Evolutionary conservation across 208 protist species (phyloP), one percentile per base, ranked within the genome.

Genomic region (Leishmania arabica): DNA sequence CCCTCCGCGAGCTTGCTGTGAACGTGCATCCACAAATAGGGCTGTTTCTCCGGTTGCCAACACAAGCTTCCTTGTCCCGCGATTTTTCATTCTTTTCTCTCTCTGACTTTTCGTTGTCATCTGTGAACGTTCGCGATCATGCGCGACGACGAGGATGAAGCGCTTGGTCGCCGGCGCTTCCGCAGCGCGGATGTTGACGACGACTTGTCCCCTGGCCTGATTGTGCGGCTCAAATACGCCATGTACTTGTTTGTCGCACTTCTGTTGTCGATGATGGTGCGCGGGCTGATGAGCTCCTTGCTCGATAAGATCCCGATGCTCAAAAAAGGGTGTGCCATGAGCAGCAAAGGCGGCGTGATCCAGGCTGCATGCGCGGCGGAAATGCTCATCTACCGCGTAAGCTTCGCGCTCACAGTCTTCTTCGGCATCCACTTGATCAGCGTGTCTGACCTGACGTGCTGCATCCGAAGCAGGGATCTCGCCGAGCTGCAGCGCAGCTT

Each of bases 391-490:
- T 98, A 97, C 87, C 90, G 95, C 45, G 82, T 97, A 51, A 95
- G 91, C 79, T 98, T 98, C 77, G 68, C 94, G 19, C 88, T 96
- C 49, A 75, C 86, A 15, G 4, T 96, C 13, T 97, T 98, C 84
- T 98, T 97, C 82, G 81, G 92, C 42, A 53, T 97, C 19, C 95
- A 98, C 78, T 94, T 88, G 85, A 76, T 97, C 24, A 86, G 81
- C n/a, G 92, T 97, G 51, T 97, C 94, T 3, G 93, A 97, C 71
- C 76, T 97, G 31, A 97, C 92, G 42, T 98, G 95, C 86, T 98
- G 95, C 76, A 80, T 98, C 53, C 37, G 86, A 40, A 95, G 87
- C 76, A 87, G 86, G n/a, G 84, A 92, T 40, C 83, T 93, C n/a
- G 93, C 86, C 7, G 86, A 91, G 72, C 86, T 98, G 75, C 95